Evolutionary conservation across 257 asterid species (phyloP), one percentile per base, ranked within the genome.

Genomic region (Plantago major): DNA sequence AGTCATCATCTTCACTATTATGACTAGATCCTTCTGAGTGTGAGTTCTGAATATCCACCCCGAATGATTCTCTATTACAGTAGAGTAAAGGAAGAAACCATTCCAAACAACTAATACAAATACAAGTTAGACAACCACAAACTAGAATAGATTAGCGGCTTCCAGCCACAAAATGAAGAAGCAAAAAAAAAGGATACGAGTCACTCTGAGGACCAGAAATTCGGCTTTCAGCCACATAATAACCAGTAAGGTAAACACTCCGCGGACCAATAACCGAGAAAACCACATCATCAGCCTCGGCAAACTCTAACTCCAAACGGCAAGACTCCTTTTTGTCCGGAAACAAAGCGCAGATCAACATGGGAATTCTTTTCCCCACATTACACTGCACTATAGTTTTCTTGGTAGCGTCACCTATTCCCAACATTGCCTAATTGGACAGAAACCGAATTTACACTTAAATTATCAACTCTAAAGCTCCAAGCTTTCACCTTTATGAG

Each of bases 241-340:
- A 86, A 44, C 98, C 98, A 51, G 87, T 73, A 64, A 91, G 86
- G 75, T 72, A 81, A 70, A 86, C 87, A 66, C 83, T 84, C 58
- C 81, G 81, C 0, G 90, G 90, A 60, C 98, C 98, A 66, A 88
- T 66, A 42, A 85, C 90, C 47, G 96, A 91, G 54, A 91, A 91
- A 45, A 82, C 81, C 47, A 91, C 98, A 78, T 88, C 92, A n/a
- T 84, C 87, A 0, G 78, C 79, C 83, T 91, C 98, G 79, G 84
- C 92, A 65, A 88, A 91, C 69, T 91, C 98, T 80, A 91, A 78
- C 58, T 82, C 98, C 66, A 91, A 68, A 61, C 78, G 84, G 81
- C 75, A 74, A 6, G 96, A 85, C 74, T 84, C 96, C 0, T 74
- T 72, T 75, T 55, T 73, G 50, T 79, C 69, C 37, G 95, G 95